phyloP scores from a whole-genome alignment of 2,329 filamentous ascomycete genomes.

The Dryadomyces quercivorus region DNA sequence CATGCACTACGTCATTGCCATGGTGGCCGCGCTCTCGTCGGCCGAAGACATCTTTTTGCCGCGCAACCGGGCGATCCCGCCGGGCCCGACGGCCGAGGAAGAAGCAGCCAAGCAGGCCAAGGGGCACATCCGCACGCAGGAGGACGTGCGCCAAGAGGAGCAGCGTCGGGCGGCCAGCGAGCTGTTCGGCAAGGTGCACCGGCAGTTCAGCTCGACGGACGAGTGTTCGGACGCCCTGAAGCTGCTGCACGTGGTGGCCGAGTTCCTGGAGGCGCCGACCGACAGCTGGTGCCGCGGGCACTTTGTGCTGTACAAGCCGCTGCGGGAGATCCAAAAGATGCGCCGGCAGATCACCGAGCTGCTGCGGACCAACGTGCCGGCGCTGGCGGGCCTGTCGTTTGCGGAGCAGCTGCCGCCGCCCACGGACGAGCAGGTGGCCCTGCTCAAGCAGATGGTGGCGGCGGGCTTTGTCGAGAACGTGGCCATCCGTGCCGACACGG shows the following conservation, averaged over 20 bases:
- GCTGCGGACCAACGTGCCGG: constrained; percentile 60
- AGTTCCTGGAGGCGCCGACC: constrained; percentile 63
- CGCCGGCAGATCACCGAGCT: constrained; percentile 73
- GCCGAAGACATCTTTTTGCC: constrained; percentile 80
- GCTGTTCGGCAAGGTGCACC: constrained; percentile 58
- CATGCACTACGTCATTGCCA: constrained; percentile 71
- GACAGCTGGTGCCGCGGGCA: constrained; percentile 69
- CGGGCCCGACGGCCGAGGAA: constrained; percentile 20
- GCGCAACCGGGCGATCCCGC: constrained; percentile 61
- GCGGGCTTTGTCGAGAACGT: constrained; percentile 91
- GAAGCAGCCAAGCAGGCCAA: not conserved
- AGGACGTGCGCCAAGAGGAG: constrained; percentile 61
- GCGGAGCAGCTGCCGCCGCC: constrained; percentile 46
- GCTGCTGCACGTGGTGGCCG: constrained; percentile 75
- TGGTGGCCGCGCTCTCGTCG: constrained; percentile 82
- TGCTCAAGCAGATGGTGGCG: constrained; percentile 82
- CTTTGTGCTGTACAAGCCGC: constrained; percentile 78
- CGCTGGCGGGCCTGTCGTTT: constrained; percentile 44
- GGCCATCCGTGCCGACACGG: constrained; percentile 80
- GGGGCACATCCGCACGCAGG: constrained; percentile 41
- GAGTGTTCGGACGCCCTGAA: constrained; percentile 82
- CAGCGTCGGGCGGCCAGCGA: constrained; percentile 51
- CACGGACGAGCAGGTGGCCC: constrained; percentile 56
- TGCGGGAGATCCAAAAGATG: constrained; percentile 76
- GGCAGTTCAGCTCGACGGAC: constrained; percentile 69